Percentiles rank a stretch among this genome's conserved stretches.
Conservation (phyloP, 2,329 filamentous ascomycete genomes). For the Apiospora malaysiana region DNA sequence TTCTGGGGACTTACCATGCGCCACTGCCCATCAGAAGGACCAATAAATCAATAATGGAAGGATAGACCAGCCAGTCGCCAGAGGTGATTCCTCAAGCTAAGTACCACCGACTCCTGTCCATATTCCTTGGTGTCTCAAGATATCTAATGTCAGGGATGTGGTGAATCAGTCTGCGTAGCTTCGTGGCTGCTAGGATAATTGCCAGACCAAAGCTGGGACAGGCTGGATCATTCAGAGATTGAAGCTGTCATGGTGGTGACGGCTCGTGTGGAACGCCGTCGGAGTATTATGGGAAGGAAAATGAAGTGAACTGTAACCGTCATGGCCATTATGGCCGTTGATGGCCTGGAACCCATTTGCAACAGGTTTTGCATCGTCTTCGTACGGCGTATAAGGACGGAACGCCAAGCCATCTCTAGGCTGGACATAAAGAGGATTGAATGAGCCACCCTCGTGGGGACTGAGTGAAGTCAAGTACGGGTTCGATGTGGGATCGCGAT, state of each 20-base stretch:
- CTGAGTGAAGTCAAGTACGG: slow-evolving; percentile 37
- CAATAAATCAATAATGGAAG: not conserved
- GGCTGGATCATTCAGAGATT: slow-evolving; percentile 26
- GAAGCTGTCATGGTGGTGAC: slow-evolving; percentile 26
- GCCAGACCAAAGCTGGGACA: not conserved
- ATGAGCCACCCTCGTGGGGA: slow-evolving; percentile 33
- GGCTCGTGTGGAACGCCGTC: slow-evolving; percentile 26
- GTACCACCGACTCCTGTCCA: not conserved
- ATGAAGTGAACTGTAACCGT: slow-evolving; percentile 25
- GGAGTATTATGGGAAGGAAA: slow-evolving; percentile 29
- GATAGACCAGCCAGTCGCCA: not conserved
- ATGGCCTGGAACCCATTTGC: slow-evolving; percentile 37
- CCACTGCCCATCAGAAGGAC: not conserved
- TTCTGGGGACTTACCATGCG: not conserved
- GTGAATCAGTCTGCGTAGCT: not conserved
- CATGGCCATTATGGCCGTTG: slow-evolving; percentile 28
- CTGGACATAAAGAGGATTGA: slow-evolving; percentile 43
- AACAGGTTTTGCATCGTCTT: slow-evolving; percentile 35
- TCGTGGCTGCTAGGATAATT: not conserved
- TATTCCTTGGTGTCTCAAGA: not conserved
- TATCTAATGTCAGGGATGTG: not conserved
- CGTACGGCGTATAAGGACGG: slow-evolving; percentile 34
- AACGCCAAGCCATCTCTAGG: slow-evolving; percentile 37
- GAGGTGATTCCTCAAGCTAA: not conserved
- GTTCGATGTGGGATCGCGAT: slow-evolving; percentile 33